Percentiles rank a stretch among this genome's conserved stretches.
Evolutionary conservation across 768 basidiomycete genomes (phyloP).

Genomic region (Pleurotus eryngii): DNA sequence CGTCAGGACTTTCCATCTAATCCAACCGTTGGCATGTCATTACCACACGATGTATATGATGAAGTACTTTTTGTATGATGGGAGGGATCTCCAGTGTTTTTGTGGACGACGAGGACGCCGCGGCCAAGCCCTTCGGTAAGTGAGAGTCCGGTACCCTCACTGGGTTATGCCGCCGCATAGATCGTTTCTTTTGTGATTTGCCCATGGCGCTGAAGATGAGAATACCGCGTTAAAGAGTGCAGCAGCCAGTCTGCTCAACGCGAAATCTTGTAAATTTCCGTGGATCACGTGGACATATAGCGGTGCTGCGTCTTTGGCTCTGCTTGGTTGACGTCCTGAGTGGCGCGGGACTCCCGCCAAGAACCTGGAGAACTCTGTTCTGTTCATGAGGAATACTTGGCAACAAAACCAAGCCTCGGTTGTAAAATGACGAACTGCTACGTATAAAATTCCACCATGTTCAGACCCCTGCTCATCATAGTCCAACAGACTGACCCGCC

Average conservation of each 20-base stretch:
- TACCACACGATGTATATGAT: not conserved
- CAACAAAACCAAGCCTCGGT: not conserved
- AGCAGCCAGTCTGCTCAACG: not conserved
- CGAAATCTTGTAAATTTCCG: not conserved
- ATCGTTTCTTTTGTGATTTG: slow-evolving; percentile 86
- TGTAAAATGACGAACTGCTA: no score
- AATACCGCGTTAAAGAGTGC: not conserved
- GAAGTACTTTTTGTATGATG: slow-evolving; percentile 81
- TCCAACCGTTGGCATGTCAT: slow-evolving; percentile 5
- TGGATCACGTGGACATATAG: not conserved
- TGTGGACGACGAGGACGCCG: slow-evolving; percentile 67
- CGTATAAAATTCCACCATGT: no score
- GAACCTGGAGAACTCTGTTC: not conserved
- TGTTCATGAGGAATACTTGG: not conserved
- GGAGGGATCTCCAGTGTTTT: slow-evolving; percentile 82
- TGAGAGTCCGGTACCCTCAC: slow-evolving; percentile 93
- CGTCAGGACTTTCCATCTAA: slow-evolving; percentile 76
- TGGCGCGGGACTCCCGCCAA: slow-evolving; percentile 2
- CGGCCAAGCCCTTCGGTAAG: slow-evolving; percentile 76
- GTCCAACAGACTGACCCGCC: no score
- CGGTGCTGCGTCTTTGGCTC: not conserved
- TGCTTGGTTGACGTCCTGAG: not conserved
- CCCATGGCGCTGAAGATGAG: slow-evolving; percentile 57
- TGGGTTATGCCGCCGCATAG: slow-evolving; percentile 88
- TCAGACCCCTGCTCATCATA: no score